A percentile compares a stretch with the other conserved stretches of the same genome.
Conservation (phyloP, 2,329 filamentous ascomycete species). For the Stagonosporopsis vannaccii region DNA sequence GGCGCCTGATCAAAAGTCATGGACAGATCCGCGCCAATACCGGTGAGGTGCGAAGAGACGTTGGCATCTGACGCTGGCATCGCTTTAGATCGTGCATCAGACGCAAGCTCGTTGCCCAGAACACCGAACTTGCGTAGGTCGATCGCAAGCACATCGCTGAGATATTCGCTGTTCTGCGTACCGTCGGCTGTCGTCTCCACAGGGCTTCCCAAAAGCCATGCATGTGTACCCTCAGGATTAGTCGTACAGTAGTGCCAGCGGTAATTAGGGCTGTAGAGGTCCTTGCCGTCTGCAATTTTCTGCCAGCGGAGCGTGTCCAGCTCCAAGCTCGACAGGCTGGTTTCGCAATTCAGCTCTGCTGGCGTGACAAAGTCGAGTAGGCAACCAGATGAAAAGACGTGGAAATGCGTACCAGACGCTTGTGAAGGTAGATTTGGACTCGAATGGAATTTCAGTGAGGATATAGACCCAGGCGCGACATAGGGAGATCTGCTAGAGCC, state of each 20-base stretch:
- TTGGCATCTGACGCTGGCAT: conserved; percentile 62
- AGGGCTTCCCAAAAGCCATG: conserved; percentile 93
- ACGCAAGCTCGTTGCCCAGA: conserved; percentile 75
- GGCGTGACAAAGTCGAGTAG: conserved; percentile 95
- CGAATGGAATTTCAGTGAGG: conserved; percentile 86
- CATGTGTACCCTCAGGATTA: conserved; percentile 93
- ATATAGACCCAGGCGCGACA: conserved; percentile 80
- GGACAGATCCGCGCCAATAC: conserved; percentile 85
- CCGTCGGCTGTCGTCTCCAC: conserved; percentile 73
- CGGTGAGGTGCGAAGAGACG: conserved; percentile 59
- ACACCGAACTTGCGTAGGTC: conserved; percentile 92
- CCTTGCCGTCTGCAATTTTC: conserved; percentile 89
- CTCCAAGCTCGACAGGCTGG: conserved; percentile 88
- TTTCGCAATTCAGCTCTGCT: conserved; percentile 88
- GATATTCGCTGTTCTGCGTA: conserved; percentile 81
- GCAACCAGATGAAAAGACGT: conserved; percentile 91
- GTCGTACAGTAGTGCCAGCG: conserved; percentile 98
- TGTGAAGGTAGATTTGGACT: conserved; percentile 87
- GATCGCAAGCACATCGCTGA: conserved; percentile 93
- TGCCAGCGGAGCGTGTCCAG: conserved; percentile 90
- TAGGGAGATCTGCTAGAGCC: conserved; percentile 57
- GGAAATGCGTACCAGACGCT: conserved; percentile 91
- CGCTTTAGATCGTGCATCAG: conserved; percentile 52
- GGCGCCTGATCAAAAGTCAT: conserved; percentile 86
- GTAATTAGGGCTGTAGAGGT: conserved; percentile 91